Base-by-base conservation (phyloP, 441 rosid genomes). In the Brassica hybrid region DNA sequence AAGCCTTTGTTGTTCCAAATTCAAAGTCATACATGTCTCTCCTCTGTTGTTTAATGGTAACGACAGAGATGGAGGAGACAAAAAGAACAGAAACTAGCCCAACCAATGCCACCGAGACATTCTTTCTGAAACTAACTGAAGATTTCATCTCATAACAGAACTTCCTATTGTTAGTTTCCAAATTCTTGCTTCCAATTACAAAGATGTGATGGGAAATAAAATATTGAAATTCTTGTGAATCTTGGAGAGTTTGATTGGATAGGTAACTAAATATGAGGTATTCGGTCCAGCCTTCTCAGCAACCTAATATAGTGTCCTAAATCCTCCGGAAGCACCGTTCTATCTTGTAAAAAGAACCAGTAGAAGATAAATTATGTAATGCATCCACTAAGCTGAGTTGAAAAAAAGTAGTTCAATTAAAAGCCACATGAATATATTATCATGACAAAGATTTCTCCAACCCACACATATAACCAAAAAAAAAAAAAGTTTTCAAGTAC, bases 21-120 rank as follows among this genome's bases (percentile, higher is more conserved):
- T 38, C 12, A 38, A 38, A 38, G 38, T 32, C 86, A 67, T 87
- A 93, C 99, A 91, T 13, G 99, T 95, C 87, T 93, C 93, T 78
- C 90, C 88, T 67, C 94, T 84, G 6, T 85, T 86, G 80, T 90
- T 60, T 74, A 79, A 80, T 83, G 52, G 85, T 76, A 52, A 88
- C 84, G 67, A 85, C 69, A 12, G 94, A 83, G 71, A 88, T 32
- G n/a, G 98, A 91, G 23, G 87, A 65, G 80, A 86, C 86, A 45
- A 91, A 84, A 38, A 89, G 72, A 36, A 75, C 69, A 75, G 86
- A 78, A 41, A 84, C 83, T 8, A 86, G 45, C 32, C 79, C 87
- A 71, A 79, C 68, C 38, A 88, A 82, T 65, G 82, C 74, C 68
- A 72, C 71, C 6, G 89, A 84, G 72, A 85, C 73, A 63, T 48